Evolutionary conservation across 805 yeast species (phyloP), one percentile per base, ranked within the genome.

Genomic region (Spathaspora girioi): DNA sequence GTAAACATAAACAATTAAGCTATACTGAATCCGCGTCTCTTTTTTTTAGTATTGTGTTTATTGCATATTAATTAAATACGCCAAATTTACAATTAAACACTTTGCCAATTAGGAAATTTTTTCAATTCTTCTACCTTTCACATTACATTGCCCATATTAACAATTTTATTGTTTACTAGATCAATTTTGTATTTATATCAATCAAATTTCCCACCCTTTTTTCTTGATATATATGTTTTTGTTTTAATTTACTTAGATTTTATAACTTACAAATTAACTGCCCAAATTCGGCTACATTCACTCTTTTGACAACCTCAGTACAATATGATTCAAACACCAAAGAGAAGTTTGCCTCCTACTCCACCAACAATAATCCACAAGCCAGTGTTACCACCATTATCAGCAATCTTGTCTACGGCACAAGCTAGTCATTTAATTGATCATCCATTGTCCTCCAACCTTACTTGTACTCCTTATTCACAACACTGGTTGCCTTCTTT

Each of bases 321-420:
- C 32, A 49, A 5, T 3, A 53, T 53, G 52, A 65, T 65, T 66
- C 63, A 62, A 50, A 68, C 75, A 27, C 72, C 77, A 47, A 67
- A 71, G 58, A 69, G 69, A 59, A 50, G 51, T 50, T 56, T 59
- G 46, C 64, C 67, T 42, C 52, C 69, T 47, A 54, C 65, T 23
- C 61, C 60, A 15, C 46, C 60, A 29, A 48, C 57, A 17, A 11
- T 31, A 31, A 12, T 3, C 5, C 49, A 54, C 38, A 66, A 60
- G 54, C 64, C 70, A 41, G 59, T 60, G 48, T 67, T 74, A 50
- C 79, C 78, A 19, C 79, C 79, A 19, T 67, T 74, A 52, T 66
- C 74, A 27, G 60, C 75, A 23, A 60, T 73, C 27, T 61, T 69
- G 41, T 46, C 53, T 14, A 35, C 49, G 2, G 38, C 47, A 1